A percentile compares a stretch with the other conserved stretches of the same genome.
Conservation (phyloP, 257 asterid species). For the Marsdenia floribunda region DNA sequence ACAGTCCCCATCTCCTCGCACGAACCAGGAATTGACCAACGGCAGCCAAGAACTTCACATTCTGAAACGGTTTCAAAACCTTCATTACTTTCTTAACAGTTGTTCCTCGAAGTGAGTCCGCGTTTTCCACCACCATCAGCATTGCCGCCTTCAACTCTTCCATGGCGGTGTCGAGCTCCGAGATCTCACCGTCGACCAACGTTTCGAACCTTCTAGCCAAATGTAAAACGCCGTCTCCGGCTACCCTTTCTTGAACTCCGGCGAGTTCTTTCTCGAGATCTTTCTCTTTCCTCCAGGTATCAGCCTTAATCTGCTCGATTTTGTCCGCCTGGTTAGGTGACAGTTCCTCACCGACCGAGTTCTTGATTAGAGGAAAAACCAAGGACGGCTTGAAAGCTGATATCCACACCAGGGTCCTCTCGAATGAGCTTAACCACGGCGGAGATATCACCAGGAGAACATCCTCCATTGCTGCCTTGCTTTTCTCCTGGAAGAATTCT, state of each 20-base stretch:
- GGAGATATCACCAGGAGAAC: slow-evolving; percentile 16
- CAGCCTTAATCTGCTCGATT: slow-evolving; percentile 10
- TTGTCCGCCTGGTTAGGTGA: not conserved
- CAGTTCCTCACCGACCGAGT: slow-evolving; percentile 4
- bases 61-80: slow-evolving; percentile 19
- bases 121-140: slow-evolving; percentile 12
- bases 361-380: slow-evolving; percentile 10
- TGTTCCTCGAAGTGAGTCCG: slow-evolving; percentile 21
- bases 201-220: slow-evolving; percentile 12
- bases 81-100: slow-evolving; percentile 17
- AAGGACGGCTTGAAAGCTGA: slow-evolving; percentile 30
- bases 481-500: slow-evolving; percentile 12
- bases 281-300: slow-evolving; percentile 10
- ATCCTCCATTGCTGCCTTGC: slow-evolving; percentile 12
- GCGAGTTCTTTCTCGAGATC: slow-evolving; percentile 24
- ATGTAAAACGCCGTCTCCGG: slow-evolving; percentile 1
- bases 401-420: slow-evolving; percentile 22
- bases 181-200: slow-evolving; percentile 11
- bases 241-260: slow-evolving; percentile 22
- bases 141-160: slow-evolving; percentile 14
- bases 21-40: slow-evolving; percentile 21
- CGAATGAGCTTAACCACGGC: slow-evolving; percentile 31
- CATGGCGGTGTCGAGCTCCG: slow-evolving; percentile 5
- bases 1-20: slow-evolving; percentile 35
- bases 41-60: slow-evolving; percentile 20